Percentiles rank a stretch among this genome's conserved stretches.
Conservation (phyloP, 148 eudicot genomes). For the Nepenthes mirabilis region DNA sequence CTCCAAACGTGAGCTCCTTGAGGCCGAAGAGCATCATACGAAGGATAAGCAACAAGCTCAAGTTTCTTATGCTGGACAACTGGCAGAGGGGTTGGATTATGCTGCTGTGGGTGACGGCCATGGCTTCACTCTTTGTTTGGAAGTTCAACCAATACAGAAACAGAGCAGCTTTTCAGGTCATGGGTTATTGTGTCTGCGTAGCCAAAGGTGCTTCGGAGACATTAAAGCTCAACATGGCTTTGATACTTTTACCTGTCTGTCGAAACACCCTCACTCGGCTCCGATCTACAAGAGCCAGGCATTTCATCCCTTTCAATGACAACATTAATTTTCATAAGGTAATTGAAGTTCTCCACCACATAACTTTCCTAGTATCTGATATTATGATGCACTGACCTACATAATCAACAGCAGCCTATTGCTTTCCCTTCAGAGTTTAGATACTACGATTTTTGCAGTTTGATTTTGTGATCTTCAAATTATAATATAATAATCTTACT, state of each 20-base stretch:
- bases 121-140: slow-evolving; percentile 75
- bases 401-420: not conserved
- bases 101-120: slow-evolving; percentile 45
- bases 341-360: not conserved
- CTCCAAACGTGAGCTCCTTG: slow-evolving; percentile 39
- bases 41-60: slow-evolving; percentile 38
- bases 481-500: not conserved
- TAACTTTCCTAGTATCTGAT: not conserved
- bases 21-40: slow-evolving; percentile 28
- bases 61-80: slow-evolving; percentile 50
- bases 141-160: slow-evolving; percentile 64
- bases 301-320: slow-evolving; percentile 70
- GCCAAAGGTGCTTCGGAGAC: slow-evolving; percentile 99
- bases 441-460: not conserved
- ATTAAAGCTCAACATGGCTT: slow-evolving; percentile 88
- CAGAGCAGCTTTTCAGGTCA: slow-evolving; percentile 57
- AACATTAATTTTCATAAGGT: slow-evolving; percentile 94
- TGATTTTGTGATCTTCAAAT: not conserved
- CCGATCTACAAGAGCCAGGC: slow-evolving; percentile 65
- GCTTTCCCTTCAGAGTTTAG: not conserved
- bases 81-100: slow-evolving; percentile 88
- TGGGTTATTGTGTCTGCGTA: slow-evolving; percentile 85
- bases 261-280: slow-evolving; percentile 77
- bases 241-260: slow-evolving; percentile 77
- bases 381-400: not conserved